Evolutionary conservation across 2,329 filamentous ascomycete species (phyloP).

Genomic region (Trichoderma sp.): DNA sequence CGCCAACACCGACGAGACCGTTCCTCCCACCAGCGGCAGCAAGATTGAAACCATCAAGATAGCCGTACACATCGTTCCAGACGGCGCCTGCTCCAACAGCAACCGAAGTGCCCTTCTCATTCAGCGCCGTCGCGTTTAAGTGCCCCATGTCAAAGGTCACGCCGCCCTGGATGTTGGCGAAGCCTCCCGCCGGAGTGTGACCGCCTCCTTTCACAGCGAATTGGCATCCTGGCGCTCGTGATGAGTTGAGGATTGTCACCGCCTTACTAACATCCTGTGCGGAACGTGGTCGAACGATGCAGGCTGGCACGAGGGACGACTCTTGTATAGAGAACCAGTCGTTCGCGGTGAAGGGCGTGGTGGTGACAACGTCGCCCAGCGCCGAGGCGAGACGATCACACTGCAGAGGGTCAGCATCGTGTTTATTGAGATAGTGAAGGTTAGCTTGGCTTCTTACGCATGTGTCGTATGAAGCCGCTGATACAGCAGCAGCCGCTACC

Average conservation of each 20-base stretch:
- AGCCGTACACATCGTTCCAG: slow-evolving; percentile 26
- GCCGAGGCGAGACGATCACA: not conserved
- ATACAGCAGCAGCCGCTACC: not conserved
- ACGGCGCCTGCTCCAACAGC: slow-evolving; percentile 24
- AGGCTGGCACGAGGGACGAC: not conserved
- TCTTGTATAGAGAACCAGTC: slow-evolving; percentile 2
- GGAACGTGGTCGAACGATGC: slow-evolving; percentile 23
- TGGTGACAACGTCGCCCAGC: slow-evolving; percentile 6
- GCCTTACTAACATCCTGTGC: slow-evolving; percentile 25
- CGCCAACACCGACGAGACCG: slow-evolving; percentile 27
- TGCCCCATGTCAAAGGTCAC: slow-evolving; percentile 29
- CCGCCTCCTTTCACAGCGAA: slow-evolving; percentile 36
- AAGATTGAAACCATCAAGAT: slow-evolving; percentile 22
- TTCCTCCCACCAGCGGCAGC: slow-evolving; percentile 27
- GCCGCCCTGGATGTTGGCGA: slow-evolving; percentile 30
- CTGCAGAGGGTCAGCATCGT: not conserved
- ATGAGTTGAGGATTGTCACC: not conserved
- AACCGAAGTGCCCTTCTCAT: slow-evolving; percentile 18
- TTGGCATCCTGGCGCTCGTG: not conserved
- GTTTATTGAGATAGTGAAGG: not conserved
- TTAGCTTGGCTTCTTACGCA: not conserved
- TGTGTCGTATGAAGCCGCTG: not conserved
- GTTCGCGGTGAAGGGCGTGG: not conserved
- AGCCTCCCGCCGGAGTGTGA: slow-evolving; percentile 30
- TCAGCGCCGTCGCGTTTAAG: slow-evolving; percentile 26